Base-by-base conservation (phyloP, 257 asterid genomes). In the Solanum commersonii region DNA sequence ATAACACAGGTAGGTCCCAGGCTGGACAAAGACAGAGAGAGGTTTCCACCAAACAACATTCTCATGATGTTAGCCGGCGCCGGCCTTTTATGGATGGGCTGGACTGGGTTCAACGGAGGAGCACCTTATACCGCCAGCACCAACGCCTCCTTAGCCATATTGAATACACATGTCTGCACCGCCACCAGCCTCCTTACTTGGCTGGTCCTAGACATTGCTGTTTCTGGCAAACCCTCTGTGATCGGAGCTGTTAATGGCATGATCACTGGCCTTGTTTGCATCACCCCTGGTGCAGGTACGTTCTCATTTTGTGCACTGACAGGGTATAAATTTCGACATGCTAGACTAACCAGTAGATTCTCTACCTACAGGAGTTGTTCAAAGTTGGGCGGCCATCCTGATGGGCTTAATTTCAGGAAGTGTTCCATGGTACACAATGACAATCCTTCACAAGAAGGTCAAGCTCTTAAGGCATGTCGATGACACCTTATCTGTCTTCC, bases 21-120 rank as follows among this genome's bases (percentile, higher is more conserved):
- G 79, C 60, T 88, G 8, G 89, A 88, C 27, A 63, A 78, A 44
- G 96, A 94, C 84, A 87, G 90, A 65, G 90, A 92, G 63, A 88
- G 87, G 29, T 94, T 56, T 71, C 89, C 89, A 2, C 93, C 96
- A 15, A 94, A 93, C 91, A 93, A 91, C 89, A 65, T 90, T 63
- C 86, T 90, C 23, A 35, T 94, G 90, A 91, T 92, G 93, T 34
- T 93, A 70, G 93, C 90, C 77, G 96, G 96, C 15, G 95, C 89
- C 2, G 96, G 95, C 18, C 87, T 94, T 90, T 34, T 94, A 49
- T 94, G 96, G 96, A 85, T 94, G 84, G 96, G 96, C 2, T 93
- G 95, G 96, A 90, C 91, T 0, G 96, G 96, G 38, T 94, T 94
- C 93, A 94, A 94, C 20, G 96, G 96, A 27, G 95, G 95, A 18